Base-by-base conservation (phyloP, 331 rosid species). In the Acacia concinna region DNA sequence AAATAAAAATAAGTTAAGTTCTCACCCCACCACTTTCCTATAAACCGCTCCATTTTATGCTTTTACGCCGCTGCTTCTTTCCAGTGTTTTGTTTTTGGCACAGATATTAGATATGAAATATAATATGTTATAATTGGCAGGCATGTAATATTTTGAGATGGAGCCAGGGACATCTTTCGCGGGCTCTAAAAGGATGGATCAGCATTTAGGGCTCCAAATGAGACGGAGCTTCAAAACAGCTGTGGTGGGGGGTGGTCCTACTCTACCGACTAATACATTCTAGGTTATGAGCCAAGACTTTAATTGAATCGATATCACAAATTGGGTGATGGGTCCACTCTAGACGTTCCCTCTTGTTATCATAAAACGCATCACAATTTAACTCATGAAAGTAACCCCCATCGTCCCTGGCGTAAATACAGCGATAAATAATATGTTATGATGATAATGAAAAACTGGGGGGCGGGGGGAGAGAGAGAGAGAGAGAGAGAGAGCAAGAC, bases 281-380 rank as follows among this genome's bases (percentile, higher is more conserved):
- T 8, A 37, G 28, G 71, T 34, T 27, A 35, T 21, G 40, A 73
- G 68, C 49, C 77, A 25, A 57, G 68, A 67, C 76, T 49, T 73
- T 40, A 74, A 74, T 12, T 46, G 54, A 30, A 30, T 37, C n/a
- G n/a, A n/a, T n/a, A n/a, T n/a, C 9, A 47, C 27, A 54, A 68
- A 6, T 25, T 9, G 81, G 84, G 81, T 70, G 6, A 32, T 9
- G 81, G 84, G 81, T 70, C 78, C 62, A 62, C 79, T 23, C 76
- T 57, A 83, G n/a, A 43, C 62, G 68, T 15, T 69, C 27, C 27
- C 70, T 18, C 4, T 38, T 38, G 1, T 9, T 30, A 30, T 25
- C 37, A 60, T 13, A 28, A 12, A 28, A 60, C 67, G 32, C 18
- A 40, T 65, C 68, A 51, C 28, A 40, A 70, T 11, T 81, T 70